A percentile compares a stretch with the other conserved stretches of the same genome.
Conservation (phyloP, 345 rosid genomes). For the Camelina hispida region DNA sequence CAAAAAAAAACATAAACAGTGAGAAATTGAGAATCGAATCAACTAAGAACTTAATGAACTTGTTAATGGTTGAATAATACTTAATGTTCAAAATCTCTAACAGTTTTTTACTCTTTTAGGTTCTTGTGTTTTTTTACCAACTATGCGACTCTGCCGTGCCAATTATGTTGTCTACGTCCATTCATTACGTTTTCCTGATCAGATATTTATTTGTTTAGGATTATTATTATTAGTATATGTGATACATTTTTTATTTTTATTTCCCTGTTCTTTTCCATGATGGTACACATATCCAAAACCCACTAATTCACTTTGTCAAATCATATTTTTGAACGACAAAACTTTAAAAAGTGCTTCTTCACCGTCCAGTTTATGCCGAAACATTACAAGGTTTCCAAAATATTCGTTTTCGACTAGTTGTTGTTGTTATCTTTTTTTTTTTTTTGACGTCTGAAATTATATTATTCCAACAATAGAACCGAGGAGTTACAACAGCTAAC, state of each 20-base stretch:
- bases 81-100: not conserved
- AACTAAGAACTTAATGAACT: not conserved
- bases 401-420: not conserved
- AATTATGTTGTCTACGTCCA: not conserved
- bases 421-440: too few species aligned
- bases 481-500: too few species aligned
- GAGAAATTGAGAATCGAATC: not conserved
- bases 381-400: not conserved
- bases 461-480: too few species aligned
- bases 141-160: not conserved
- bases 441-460: too few species aligned
- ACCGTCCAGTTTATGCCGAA: constrained; percentile 1
- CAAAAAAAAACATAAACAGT: not conserved
- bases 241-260: not conserved
- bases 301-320: not conserved
- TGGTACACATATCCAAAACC: constrained; percentile 8
- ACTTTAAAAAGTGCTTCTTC: not conserved
- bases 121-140: not conserved
- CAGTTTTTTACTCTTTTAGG: not conserved
- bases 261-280: not conserved
- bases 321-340: not conserved
- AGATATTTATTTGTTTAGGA: not conserved
- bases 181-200: constrained; percentile 4
- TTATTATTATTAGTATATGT: not conserved
- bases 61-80: not conserved